These are phyloP conservation scores for Oryza punctata DNA, from an alignment of 176 grass and related monocot genomes.

Conservation along the genomic window DNA sequence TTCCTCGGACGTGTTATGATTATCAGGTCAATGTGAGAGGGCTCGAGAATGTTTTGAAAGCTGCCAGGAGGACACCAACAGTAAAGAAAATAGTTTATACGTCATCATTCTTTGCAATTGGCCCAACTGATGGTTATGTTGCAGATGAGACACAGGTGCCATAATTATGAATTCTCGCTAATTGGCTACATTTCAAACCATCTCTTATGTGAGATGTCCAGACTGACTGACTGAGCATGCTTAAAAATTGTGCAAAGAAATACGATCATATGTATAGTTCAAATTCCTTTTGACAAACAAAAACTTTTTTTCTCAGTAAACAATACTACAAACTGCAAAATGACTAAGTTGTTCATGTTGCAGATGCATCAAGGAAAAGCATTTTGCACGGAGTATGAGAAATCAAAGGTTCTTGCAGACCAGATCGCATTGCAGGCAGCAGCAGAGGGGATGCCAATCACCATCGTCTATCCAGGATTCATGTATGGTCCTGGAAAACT, in stretches of 20 bases:
- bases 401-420: slow-evolving; percentile 85
- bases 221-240: too few relatives aligned
- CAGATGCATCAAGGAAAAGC: slow-evolving; percentile 76
- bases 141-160: slow-evolving; percentile 86
- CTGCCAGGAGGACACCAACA: slow-evolving; percentile 56
- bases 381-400: slow-evolving; percentile 97
- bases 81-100: slow-evolving; percentile 87
- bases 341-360: slow-evolving; percentile 34
- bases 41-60: slow-evolving; percentile 75
- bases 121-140: slow-evolving; percentile 74
- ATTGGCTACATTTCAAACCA: too few relatives aligned
- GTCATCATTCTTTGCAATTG: slow-evolving; percentile 82
- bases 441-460: slow-evolving; percentile 67
- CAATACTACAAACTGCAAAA: too few relatives aligned
- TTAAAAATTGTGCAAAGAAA: too few relatives aligned
- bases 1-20: neutral
- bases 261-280: too few relatives aligned
- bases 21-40: slow-evolving; percentile 90
- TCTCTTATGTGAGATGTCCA: too few relatives aligned
- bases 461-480: slow-evolving; percentile 82
- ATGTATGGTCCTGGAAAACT: slow-evolving; percentile 87
- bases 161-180: neutral
- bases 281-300: neutral
- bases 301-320: neutral
- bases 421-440: slow-evolving; percentile 79